These are phyloP conservation scores for Cercospora sp. DNA, from an alignment of 2,329 filamentous ascomycete genomes.

Conservation along the genomic window DNA sequence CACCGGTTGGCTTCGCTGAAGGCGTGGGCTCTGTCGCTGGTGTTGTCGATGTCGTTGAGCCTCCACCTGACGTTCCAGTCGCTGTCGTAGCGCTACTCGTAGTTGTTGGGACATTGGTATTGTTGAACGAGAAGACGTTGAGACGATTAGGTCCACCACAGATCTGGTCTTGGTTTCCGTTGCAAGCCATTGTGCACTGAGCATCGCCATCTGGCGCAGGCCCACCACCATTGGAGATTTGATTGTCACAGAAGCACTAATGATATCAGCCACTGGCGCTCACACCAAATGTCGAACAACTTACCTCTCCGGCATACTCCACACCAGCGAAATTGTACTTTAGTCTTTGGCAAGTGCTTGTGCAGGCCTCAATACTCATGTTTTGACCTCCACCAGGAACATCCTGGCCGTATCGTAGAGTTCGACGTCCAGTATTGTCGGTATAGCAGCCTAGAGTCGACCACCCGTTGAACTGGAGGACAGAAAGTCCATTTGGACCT, in stretches of 20 bases:
- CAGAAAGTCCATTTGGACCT: slow-evolving; percentile 27
- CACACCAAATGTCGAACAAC: neutral
- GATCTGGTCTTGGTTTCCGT: slow-evolving; percentile 30
- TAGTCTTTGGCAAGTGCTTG: slow-evolving; percentile 30
- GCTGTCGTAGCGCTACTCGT: slow-evolving; percentile 4
- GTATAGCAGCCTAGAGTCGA: slow-evolving; percentile 32
- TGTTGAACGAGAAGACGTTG: slow-evolving; percentile 33
- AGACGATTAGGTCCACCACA: slow-evolving; percentile 35
- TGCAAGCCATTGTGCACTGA: slow-evolving; percentile 37
- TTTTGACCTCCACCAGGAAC: slow-evolving; percentile 28
- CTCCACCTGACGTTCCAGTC: neutral
- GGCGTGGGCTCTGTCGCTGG: slow-evolving; percentile 26
- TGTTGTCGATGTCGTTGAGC: slow-evolving; percentile 9
- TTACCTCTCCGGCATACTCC: slow-evolving; percentile 26
- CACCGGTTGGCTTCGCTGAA: slow-evolving; percentile 25
- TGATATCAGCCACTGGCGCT: slow-evolving; percentile 9
- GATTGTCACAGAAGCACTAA: slow-evolving; percentile 38
- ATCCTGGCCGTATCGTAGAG: slow-evolving; percentile 23
- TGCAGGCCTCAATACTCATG: slow-evolving; percentile 32
- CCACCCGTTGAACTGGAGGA: slow-evolving; percentile 31
- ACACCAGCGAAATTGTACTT: slow-evolving; percentile 39
- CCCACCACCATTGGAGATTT: slow-evolving; percentile 28
- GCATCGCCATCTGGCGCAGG: slow-evolving; percentile 28
- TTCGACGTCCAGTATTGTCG: slow-evolving; percentile 25
- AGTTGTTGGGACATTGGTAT: slow-evolving; percentile 20